A percentile compares a stretch with the other conserved stretches of the same genome.
phyloP scores from a whole-genome alignment of 23 red algal genomes.

The Agarophyton chilense region DNA sequence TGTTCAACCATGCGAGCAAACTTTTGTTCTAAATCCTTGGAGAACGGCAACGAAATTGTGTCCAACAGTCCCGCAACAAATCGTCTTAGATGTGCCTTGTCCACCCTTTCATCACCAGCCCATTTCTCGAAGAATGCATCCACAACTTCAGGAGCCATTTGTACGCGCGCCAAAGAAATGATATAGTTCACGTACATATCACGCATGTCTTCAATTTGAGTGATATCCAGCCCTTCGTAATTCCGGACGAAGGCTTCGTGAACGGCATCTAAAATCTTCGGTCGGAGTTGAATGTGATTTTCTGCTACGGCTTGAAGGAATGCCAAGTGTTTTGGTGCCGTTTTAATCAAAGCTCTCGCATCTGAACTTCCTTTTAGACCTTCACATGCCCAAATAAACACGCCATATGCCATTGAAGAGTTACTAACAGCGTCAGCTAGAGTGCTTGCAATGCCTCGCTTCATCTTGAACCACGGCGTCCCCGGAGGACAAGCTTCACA shows the following conservation, averaged over 20 bases:
- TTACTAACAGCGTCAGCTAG: slow-evolving; percentile 1
- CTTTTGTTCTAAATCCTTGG: neutral
- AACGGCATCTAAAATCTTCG: slow-evolving; percentile 19
- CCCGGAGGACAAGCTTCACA: slow-evolving; percentile 36
- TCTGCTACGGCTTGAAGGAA: slow-evolving; percentile 50
- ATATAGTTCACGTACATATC: slow-evolving; percentile 28
- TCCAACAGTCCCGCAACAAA: slow-evolving; percentile 31
- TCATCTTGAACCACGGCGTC: slow-evolving; percentile 46
- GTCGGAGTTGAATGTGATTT: slow-evolving; percentile 30
- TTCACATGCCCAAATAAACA: slow-evolving; percentile 52
- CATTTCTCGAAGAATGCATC: slow-evolving; percentile 10
- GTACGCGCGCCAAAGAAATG: slow-evolving; percentile 24
- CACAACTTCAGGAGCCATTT: slow-evolving; percentile 49
- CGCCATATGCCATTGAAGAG: slow-evolving; percentile 24
- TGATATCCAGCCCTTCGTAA: slow-evolving; percentile 42
- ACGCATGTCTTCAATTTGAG: slow-evolving; percentile 39
- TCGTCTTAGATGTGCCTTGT: slow-evolving; percentile 27
- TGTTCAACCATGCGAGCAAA: neutral
- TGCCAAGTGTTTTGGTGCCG: slow-evolving; percentile 40
- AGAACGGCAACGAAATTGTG: slow-evolving; percentile 38
- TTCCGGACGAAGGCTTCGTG: slow-evolving; percentile 39
- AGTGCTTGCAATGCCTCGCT: neutral
- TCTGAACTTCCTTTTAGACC: slow-evolving; percentile 43
- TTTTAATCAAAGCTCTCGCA: slow-evolving; percentile 2
- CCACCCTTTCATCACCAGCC: slow-evolving; percentile 36